These are phyloP conservation scores for Alternaria metachromatica DNA, from an alignment of 2,329 filamentous ascomycete species.

Conservation along the genomic window DNA sequence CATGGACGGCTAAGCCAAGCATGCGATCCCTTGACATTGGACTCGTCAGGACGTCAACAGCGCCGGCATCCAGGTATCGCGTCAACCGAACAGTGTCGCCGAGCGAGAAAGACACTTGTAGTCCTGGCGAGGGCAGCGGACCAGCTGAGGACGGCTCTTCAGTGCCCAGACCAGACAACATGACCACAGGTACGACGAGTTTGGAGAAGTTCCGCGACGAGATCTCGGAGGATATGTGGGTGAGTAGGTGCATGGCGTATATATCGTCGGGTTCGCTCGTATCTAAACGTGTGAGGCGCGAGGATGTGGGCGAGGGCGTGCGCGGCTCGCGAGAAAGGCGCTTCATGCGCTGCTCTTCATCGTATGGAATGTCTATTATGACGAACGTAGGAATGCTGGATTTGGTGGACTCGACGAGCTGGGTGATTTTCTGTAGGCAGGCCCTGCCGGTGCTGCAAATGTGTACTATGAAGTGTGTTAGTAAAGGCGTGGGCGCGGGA, in stretches of 20 bases:
- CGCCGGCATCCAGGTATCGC: conserved; percentile 83
- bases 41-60: conserved; percentile 82
- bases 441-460: conserved; percentile 49
- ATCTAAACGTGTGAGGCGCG: conserved; percentile 39
- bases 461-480: conserved; percentile 43
- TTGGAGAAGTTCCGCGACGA: conserved; percentile 49
- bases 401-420: conserved; percentile 42
- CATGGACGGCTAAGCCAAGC: conserved; percentile 79
- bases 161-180: conserved; percentile 48
- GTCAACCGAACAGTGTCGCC: conserved; percentile 64
- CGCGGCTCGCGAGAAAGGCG: conserved; percentile 51
- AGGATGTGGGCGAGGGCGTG: conserved; percentile 49
- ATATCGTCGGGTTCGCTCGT: conserved; percentile 49
- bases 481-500: neutral
- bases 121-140: conserved; percentile 40
- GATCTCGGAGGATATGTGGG: conserved; percentile 51
- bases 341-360: conserved; percentile 51
- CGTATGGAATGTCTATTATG: conserved; percentile 53
- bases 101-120: conserved; percentile 47
- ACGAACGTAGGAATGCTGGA: conserved; percentile 49
- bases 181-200: conserved; percentile 50
- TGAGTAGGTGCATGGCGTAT: conserved; percentile 52
- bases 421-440: conserved; percentile 46
- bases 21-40: conserved; percentile 77
- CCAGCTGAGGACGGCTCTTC: conserved; percentile 35